Percentiles rank a stretch among this genome's conserved stretches.
phyloP scores from a whole-genome alignment of 2,329 filamentous ascomycete genomes.

The Penicillium sp. region DNA sequence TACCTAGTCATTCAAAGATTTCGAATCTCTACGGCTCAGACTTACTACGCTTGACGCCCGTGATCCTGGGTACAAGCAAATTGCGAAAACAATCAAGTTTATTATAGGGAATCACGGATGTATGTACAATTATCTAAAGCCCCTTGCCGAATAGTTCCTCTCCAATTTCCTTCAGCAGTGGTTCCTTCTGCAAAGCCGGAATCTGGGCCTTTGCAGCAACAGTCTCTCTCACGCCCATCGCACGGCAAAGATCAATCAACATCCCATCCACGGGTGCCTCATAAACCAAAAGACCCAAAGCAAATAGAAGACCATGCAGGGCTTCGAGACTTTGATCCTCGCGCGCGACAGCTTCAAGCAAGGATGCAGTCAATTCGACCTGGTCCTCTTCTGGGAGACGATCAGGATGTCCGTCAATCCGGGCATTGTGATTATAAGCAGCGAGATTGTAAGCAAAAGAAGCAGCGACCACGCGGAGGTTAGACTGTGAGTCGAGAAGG shows the following conservation, averaged over 20 bases:
- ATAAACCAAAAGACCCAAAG: conserved; percentile 76
- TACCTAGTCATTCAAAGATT: too few relatives aligned
- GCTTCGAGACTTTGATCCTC: conserved; percentile 65
- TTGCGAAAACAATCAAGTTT: neutral
- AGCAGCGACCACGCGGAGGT: conserved; percentile 77
- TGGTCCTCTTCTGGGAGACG: conserved; percentile 70
- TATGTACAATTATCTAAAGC: conserved; percentile 3
- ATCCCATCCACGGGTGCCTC: conserved; percentile 71
- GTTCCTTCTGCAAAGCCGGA: conserved; percentile 60
- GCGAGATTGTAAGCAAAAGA: conserved; percentile 84
- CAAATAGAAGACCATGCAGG: conserved; percentile 74
- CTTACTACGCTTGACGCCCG: too few relatives aligned
- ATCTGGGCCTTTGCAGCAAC: conserved; percentile 60
- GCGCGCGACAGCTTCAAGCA: conserved; percentile 71
- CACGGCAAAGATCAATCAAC: conserved; percentile 75
- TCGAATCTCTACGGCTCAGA: too few relatives aligned
- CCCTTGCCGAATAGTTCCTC: conserved; percentile 50
- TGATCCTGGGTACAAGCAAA: neutral
- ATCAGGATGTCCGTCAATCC: conserved; percentile 61
- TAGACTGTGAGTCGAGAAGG: conserved; percentile 77
- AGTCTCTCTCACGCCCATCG: conserved; percentile 72
- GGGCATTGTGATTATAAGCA: conserved; percentile 67
- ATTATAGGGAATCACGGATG: neutral
- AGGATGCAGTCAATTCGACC: conserved; percentile 77
- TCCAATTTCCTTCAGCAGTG: conserved; percentile 58